phyloP scores from a whole-genome alignment of 805 yeast genomes.

The Teunomyces kruisii region DNA sequence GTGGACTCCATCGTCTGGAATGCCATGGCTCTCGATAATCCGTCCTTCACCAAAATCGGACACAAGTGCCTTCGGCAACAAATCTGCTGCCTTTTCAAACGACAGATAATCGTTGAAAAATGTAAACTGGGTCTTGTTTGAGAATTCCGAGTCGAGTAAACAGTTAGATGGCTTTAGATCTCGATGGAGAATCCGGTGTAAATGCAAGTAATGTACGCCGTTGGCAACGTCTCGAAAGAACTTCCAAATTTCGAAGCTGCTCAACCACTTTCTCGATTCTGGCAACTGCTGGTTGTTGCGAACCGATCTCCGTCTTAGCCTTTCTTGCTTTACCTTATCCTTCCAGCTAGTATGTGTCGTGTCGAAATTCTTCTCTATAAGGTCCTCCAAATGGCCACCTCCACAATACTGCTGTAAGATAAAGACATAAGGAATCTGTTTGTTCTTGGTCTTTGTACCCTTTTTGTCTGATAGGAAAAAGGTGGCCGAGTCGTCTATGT shows the following conservation, averaged over 20 bases:
- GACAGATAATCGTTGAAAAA: background rate
- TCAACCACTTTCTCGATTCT: slow-evolving; percentile 33
- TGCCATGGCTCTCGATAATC: slow-evolving; percentile 53
- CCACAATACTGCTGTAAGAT: slow-evolving; percentile 85
- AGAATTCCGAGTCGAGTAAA: slow-evolving; percentile 47
- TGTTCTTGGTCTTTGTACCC: slow-evolving; percentile 10
- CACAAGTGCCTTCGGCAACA: slow-evolving; percentile 69
- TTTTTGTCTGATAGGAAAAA: slow-evolving; percentile 20
- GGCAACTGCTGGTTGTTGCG: background rate
- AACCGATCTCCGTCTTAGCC: slow-evolving; percentile 19
- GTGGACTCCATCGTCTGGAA: slow-evolving; percentile 3
- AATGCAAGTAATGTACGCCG: slow-evolving; percentile 74
- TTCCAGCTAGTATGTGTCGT: slow-evolving; percentile 22
- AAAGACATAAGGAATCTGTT: slow-evolving; percentile 66
- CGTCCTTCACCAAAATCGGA: slow-evolving; percentile 92
- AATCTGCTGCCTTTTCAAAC: slow-evolving; percentile 16
- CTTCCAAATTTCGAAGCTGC: slow-evolving; percentile 61
- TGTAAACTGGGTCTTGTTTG: background rate
- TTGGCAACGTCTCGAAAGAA: slow-evolving; percentile 65
- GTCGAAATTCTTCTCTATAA: slow-evolving; percentile 30
- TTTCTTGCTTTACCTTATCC: slow-evolving; percentile 27
- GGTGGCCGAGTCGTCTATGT: slow-evolving; percentile 48
- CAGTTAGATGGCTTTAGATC: slow-evolving; percentile 91
- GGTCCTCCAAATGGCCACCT: slow-evolving; percentile 82
- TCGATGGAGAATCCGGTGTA: slow-evolving; percentile 76